Base-by-base conservation (phyloP, 1,284 basidiomycete species). In the Marasmius oreades region DNA sequence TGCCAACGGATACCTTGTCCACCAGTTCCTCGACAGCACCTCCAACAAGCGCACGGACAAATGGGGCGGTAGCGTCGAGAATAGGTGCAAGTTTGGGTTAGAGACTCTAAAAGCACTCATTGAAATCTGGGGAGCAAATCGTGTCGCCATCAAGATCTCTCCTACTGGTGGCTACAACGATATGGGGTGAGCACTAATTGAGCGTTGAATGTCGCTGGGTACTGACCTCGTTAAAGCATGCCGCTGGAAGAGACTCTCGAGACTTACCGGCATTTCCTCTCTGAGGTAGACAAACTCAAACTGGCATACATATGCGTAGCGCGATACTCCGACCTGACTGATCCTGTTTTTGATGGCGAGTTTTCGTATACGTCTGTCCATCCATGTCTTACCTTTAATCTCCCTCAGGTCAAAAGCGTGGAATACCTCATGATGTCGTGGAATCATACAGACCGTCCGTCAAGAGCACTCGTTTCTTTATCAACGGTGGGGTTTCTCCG, bases 21-120 rank as follows among this genome's bases (percentile, higher is more conserved):
- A 80, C 61, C 84, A 87, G 64, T 86, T 86, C 73, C 68, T 83
- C 12, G 79, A 84, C 63, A 69, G 65, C 55, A 72, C 60, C 8
- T 70, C 77, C 42, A 87, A 87, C 70, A 57, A 77, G 33, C 79
- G 86, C 33, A 81, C 80, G 3, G 86, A 87, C 64, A 61, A 77
- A 47, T 88, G 81, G 75, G 85, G 85, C 14, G 84, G 84, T 3
- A 77, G 75, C 20, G 55, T 78, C 46, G 77, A 81, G 64, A 85
- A 85, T 66, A 77, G 85, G 24, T 60, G 73, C 7, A 69, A 80
- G 3, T 86, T 88, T 66, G 73, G 72, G 0, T 69, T 84, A 3
- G 78, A 82, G 61, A 73, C 79, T 14, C 64, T 83, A n/a, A 75
- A 81, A 37, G 80, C 69, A 5, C 59, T 80, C 26, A 66, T 67